Evolutionary conservation across 1,284 basidiomycete genomes (phyloP).

Genomic region (Ceratobasidium sp.): DNA sequence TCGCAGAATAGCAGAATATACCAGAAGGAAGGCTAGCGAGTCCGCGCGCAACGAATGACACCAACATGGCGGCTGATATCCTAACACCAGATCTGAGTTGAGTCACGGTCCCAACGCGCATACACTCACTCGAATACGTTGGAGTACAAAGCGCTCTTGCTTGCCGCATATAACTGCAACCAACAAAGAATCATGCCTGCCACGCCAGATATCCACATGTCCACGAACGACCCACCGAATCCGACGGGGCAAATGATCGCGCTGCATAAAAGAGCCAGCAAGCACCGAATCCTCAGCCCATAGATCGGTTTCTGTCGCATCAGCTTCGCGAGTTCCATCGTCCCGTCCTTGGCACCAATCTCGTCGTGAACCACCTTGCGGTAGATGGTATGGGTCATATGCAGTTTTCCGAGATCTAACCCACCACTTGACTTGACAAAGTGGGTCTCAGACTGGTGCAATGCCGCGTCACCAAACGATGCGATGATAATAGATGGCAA

Average conservation of each 20-base stretch:
- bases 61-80: constrained; percentile 83
- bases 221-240: constrained; percentile 86
- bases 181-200: constrained; percentile 75
- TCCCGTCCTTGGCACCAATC: constrained; percentile 80
- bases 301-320: constrained; percentile 72
- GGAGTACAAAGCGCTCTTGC: constrained; percentile 82
- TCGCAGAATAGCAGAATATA: constrained; percentile 89
- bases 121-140: constrained; percentile 87
- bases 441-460: constrained; percentile 81
- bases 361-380: constrained; percentile 86
- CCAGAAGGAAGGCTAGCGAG: constrained; percentile 79
- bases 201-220: constrained; percentile 82
- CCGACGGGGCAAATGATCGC: constrained; percentile 83
- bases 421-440: constrained; percentile 82
- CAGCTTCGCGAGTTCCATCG: constrained; percentile 64
- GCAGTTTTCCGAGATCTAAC: constrained; percentile 80
- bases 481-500: constrained; percentile 85
- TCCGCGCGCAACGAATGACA: constrained; percentile 83
- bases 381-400: constrained; percentile 82
- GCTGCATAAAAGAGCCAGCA: constrained; percentile 77
- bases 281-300: constrained; percentile 67
- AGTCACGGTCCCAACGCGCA: constrained; percentile 10
- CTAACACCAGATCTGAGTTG: constrained; percentile 59
- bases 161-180: constrained; percentile 78
- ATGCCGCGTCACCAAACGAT: constrained; percentile 81